Conservation (phyloP, 176 grass and related monocot genomes). For the Guadua angustifolia region DNA sequence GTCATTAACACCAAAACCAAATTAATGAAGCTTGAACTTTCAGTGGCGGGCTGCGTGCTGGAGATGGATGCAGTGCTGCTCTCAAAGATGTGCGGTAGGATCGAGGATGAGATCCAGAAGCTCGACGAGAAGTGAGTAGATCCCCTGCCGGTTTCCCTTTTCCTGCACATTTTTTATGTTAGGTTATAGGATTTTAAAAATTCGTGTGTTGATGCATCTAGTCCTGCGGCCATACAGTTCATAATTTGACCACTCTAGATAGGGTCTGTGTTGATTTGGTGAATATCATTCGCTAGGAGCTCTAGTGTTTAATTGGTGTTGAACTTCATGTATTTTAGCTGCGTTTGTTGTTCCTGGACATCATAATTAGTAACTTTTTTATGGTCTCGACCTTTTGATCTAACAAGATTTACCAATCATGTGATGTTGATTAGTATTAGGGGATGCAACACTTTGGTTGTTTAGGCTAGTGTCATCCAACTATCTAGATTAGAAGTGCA, state of each 20-base stretch:
- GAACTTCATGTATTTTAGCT: slow-evolving; percentile 1
- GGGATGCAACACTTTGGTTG: neutral
- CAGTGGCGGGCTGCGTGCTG: slow-evolving; percentile 59
- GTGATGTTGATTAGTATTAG: neutral
- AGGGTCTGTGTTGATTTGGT: slow-evolving; percentile 24
- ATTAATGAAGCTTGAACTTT: too few relatives aligned
- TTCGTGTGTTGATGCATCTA: neutral
- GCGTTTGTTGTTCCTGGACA: neutral
- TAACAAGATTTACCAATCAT: neutral
- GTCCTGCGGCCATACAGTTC: neutral
- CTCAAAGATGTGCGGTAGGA: slow-evolving; percentile 69
- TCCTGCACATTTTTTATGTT: slow-evolving; percentile 4
- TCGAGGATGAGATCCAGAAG: slow-evolving; percentile 79
- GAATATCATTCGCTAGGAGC: neutral
- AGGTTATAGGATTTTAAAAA: slow-evolving; percentile 29
- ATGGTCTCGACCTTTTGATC: neutral
- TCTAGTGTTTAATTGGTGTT: neutral
- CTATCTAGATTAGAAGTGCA: neutral
- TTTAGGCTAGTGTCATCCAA: neutral
- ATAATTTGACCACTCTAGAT: neutral
- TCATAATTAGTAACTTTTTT: neutral
- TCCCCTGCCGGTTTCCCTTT: slow-evolving; percentile 28
- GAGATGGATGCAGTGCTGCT: slow-evolving; percentile 76
- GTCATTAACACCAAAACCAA: too few relatives aligned
- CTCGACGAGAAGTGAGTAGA: slow-evolving; percentile 88